These are phyloP conservation scores for Claviceps spartinae DNA, from an alignment of 2,329 filamentous ascomycete genomes.

Conservation along the genomic window DNA sequence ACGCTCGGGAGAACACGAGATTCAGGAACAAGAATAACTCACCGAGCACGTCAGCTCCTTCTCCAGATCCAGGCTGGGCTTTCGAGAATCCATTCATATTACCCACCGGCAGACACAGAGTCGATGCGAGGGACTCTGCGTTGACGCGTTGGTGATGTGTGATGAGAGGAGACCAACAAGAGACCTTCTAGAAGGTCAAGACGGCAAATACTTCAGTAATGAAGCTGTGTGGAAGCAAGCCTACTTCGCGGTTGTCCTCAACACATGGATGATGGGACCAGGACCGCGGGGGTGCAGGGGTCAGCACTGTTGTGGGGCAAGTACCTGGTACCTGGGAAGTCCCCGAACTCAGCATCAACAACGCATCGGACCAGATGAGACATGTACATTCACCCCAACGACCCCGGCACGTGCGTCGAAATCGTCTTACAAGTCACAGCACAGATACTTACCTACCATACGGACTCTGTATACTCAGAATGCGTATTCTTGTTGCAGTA, in stretches of 20 bases:
- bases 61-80: slow-evolving; percentile 58
- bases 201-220: not conserved
- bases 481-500: too few species aligned
- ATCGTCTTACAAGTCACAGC: too few species aligned
- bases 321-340: not conserved
- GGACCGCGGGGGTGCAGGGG: not conserved
- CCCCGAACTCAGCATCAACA: too few species aligned
- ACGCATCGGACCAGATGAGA: too few species aligned
- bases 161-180: not conserved
- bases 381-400: too few species aligned
- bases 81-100: slow-evolving; percentile 37
- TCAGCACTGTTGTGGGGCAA: not conserved
- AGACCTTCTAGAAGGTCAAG: not conserved
- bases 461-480: too few species aligned
- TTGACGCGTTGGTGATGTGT: not conserved
- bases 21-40: slow-evolving; percentile 23
- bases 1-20: slow-evolving; percentile 12
- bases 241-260: not conserved
- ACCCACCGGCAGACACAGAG: slow-evolving; percentile 2
- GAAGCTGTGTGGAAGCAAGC: not conserved
- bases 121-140: not conserved
- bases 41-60: slow-evolving; percentile 93
- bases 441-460: too few species aligned
- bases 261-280: not conserved
- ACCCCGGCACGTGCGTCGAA: too few species aligned